A percentile compares a stretch with the other conserved stretches of the same genome.
Evolutionary conservation across 208 protist species (phyloP).

Genomic region (Trypanosoma caninum): DNA sequence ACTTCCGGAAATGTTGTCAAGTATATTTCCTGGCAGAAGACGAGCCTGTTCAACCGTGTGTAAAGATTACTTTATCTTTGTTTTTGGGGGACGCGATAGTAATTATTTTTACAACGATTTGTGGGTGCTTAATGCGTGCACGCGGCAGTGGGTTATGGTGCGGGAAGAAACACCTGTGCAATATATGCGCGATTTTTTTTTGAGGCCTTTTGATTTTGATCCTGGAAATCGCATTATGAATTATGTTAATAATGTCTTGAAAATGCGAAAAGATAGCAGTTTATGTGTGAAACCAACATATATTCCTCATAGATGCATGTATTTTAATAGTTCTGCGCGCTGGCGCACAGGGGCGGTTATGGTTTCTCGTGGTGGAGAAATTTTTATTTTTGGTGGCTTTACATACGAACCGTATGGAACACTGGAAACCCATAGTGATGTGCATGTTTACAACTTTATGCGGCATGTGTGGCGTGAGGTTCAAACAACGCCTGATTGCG

Average conservation of each 20-base stretch:
- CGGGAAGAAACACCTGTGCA: conserved; percentile 36
- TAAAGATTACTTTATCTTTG: conserved; percentile 46
- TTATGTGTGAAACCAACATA: background rate
- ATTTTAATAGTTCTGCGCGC: conserved; percentile 41
- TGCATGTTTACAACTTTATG: conserved; percentile 51
- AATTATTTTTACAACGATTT: conserved; percentile 66
- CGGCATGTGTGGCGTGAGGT: conserved; percentile 50
- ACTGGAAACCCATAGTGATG: conserved; percentile 45
- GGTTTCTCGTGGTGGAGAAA: conserved; percentile 29
- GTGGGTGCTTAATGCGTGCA: conserved; percentile 59
- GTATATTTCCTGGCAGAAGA: conserved; percentile 40
- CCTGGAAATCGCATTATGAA: conserved; percentile 23
- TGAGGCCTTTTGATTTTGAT: conserved; percentile 25
- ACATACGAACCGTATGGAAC: conserved; percentile 27
- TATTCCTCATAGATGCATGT: conserved; percentile 17
- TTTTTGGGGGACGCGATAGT: conserved; percentile 66
- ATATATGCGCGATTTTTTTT: conserved; percentile 40
- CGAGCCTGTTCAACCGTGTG: conserved; percentile 45
- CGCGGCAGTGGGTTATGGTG: conserved; percentile 56
- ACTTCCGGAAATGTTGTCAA: background rate
- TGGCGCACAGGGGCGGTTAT: conserved; percentile 57
- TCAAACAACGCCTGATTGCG: conserved; percentile 14
- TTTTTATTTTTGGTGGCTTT: conserved; percentile 70
- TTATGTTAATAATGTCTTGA: conserved; percentile 23
- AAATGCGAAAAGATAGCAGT: conserved; percentile 7